These are phyloP conservation scores for Eucalyptus rudis DNA, from an alignment of 345 rosid species.

Conservation along the genomic window DNA sequence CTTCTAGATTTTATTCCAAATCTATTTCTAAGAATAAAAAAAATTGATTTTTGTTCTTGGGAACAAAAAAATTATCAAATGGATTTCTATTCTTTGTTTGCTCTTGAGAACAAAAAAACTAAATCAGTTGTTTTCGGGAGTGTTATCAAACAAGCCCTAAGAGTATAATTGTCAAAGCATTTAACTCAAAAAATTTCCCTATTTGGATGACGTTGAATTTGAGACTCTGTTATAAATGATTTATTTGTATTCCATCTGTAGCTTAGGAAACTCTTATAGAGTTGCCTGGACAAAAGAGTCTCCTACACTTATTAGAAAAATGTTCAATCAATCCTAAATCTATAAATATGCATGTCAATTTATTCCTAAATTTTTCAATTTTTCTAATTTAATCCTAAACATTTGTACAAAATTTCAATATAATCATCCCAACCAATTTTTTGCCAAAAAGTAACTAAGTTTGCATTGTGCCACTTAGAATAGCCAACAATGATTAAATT, in stretches of 20 bases:
- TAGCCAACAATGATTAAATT: background rate
- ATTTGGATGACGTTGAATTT: background rate
- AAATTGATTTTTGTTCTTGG: fast-evolving
- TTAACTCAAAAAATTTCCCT: background rate
- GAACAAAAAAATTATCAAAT: no score
- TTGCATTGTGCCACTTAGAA: fast-evolving
- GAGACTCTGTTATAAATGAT: background rate
- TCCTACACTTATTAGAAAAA: background rate
- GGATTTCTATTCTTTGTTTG: no score
- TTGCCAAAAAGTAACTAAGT: background rate
- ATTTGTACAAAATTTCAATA: background rate
- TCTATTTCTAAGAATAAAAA: no score
- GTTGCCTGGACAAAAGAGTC: background rate
- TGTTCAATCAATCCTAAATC: background rate
- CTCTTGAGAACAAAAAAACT: fast-evolving
- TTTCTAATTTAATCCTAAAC: background rate
- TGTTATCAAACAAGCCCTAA: background rate
- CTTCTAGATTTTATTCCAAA: no score
- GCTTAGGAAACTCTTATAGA: background rate
- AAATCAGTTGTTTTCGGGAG: fast-evolving
- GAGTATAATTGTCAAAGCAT: background rate
- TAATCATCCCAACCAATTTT: background rate
- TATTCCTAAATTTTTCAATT: background rate
- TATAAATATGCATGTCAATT: background rate
- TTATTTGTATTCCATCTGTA: background rate